These are phyloP conservation scores for Phialemonium atrogriseum DNA, from an alignment of 2,329 filamentous ascomycete genomes.

Conservation along the genomic window DNA sequence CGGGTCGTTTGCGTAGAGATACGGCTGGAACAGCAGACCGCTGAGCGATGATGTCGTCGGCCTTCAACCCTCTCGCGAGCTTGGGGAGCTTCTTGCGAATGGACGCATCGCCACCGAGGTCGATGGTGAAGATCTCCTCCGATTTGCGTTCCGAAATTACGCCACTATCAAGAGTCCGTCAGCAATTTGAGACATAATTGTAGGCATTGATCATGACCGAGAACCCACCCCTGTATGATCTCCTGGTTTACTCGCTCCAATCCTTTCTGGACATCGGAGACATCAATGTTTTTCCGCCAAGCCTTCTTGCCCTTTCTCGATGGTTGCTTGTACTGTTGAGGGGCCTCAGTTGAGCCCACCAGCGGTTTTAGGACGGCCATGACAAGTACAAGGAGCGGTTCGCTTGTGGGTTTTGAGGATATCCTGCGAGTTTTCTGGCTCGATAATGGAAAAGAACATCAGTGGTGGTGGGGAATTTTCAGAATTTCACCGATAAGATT, in stretches of 20 bases:
- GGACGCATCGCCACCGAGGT: conserved; percentile 61
- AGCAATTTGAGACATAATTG: background rate
- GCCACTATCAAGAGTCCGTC: conserved; percentile 47
- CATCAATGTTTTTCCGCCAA: conserved; percentile 96
- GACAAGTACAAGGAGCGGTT: too few species aligned
- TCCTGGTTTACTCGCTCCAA: conserved; percentile 80
- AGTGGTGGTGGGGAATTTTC: too few species aligned
- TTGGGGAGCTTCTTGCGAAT: conserved; percentile 49
- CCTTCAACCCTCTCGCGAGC: conserved; percentile 65
- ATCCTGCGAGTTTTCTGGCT: too few species aligned
- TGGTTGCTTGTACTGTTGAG: conserved; percentile 75
- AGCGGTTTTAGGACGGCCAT: conserved; percentile 48
- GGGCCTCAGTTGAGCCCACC: conserved; percentile 48
- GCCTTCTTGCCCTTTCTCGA: conserved; percentile 98
- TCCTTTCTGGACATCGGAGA: conserved; percentile 76
- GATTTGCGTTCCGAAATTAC: conserved; percentile 77
- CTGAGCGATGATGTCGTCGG: conserved; percentile 82
- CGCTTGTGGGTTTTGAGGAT: too few species aligned
- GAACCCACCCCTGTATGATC: conserved; percentile 72
- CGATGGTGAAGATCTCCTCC: conserved; percentile 76
- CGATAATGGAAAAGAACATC: too few species aligned
- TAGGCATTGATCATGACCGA: background rate
- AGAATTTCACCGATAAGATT: too few species aligned
- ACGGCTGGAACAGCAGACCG: conserved; percentile 78
- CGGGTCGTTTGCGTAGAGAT: conserved; percentile 66